phyloP scores from a whole-genome alignment of 2,329 filamentous ascomycete species.

The Verticillium alfalfae region DNA sequence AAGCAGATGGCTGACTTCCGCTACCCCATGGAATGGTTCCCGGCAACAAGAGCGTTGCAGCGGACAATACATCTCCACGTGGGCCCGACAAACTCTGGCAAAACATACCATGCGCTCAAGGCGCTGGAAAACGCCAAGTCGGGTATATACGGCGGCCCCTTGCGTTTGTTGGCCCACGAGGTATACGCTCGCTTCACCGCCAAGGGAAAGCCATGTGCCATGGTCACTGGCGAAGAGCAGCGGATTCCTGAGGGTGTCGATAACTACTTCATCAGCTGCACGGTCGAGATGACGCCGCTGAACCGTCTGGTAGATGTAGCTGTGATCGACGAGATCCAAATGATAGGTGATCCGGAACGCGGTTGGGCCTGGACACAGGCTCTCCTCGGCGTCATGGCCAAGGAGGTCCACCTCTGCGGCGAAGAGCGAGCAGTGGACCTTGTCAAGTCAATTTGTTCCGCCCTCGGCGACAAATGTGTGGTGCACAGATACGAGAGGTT shows the following conservation, averaged over 20 bases:
- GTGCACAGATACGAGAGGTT: constrained; percentile 81
- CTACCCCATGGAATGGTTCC: constrained; percentile 91
- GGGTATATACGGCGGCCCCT: constrained; percentile 86
- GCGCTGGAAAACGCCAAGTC: constrained; percentile 68
- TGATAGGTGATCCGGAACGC: constrained; percentile 75
- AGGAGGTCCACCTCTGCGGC: constrained; percentile 89
- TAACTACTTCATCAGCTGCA: constrained; percentile 70
- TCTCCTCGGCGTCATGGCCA: constrained; percentile 77
- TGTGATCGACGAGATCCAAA: constrained; percentile 98
- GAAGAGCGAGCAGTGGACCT: constrained; percentile 78
- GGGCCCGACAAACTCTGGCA: constrained; percentile 95
- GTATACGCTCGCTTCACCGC: constrained; percentile 84
- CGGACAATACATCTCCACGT: constrained; percentile 88
- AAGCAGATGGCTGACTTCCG: constrained; percentile 70
- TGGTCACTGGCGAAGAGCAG: constrained; percentile 89
- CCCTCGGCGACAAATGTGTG: constrained; percentile 74
- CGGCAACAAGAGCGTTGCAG: constrained; percentile 72
- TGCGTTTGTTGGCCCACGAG: constrained; percentile 86
- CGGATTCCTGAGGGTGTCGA: constrained; percentile 57
- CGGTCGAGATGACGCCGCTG: constrained; percentile 79
- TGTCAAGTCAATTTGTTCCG: constrained; percentile 70
- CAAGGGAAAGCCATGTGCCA: constrained; percentile 68
- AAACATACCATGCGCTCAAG: constrained; percentile 91
- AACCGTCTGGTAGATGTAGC: constrained; percentile 68
- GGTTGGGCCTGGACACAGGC: constrained; percentile 96